Evolutionary conservation across 495 filamentous ascomycete genomes (phyloP), one percentile per base, ranked within the genome.

Genomic region (Penicillium egyptiacum): DNA sequence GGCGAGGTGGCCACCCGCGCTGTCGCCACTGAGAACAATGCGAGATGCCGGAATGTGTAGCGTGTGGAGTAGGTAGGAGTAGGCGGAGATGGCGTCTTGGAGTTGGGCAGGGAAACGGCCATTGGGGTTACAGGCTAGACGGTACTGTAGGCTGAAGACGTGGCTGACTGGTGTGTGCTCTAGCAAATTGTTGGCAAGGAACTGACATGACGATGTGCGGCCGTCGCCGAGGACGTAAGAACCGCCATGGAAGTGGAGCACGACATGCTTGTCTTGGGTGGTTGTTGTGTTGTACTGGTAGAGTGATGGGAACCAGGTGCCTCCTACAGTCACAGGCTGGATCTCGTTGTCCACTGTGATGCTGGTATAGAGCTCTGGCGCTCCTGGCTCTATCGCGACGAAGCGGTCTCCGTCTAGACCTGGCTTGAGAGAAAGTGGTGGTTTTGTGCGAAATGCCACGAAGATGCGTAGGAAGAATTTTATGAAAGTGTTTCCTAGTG

Each of bases 241-340:
- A 25, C 80, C 81, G 45, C 79, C 79, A 59, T 83, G 80, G 53
- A 83, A 69, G 57, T 83, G 77, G 20, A 83, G 69, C 4, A 76
- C 61, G 7, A 82, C 61, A 17, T 46, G 50, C 16, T 47, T 48
- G 33, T 49, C 35, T 31, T 60, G n/a, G 11, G 12, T 6, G 17
- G 52, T 55, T 17, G 53, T 43, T 26, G 31, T 40, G 23, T 47
- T 54, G 19, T 50, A 45, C 3, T 53, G 39, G 25, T 56, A 62
- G 19, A 51, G 56, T 14, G 39, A 55, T 49, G 72, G 71, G 57
- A 70, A 74, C 74, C 73, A 76, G 2, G 65, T 72, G 7, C 59
- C 71, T 19, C 67, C 73, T 3, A 72, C 59, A 0, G 52, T 39
- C 3, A 50, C 58, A 10, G 74, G 71, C 45, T 68, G 58, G 28